A percentile compares a stretch with the other conserved stretches of the same genome.
Conservation (phyloP, 2,329 filamentous ascomycete species). For the Fusarium liriodendri region DNA sequence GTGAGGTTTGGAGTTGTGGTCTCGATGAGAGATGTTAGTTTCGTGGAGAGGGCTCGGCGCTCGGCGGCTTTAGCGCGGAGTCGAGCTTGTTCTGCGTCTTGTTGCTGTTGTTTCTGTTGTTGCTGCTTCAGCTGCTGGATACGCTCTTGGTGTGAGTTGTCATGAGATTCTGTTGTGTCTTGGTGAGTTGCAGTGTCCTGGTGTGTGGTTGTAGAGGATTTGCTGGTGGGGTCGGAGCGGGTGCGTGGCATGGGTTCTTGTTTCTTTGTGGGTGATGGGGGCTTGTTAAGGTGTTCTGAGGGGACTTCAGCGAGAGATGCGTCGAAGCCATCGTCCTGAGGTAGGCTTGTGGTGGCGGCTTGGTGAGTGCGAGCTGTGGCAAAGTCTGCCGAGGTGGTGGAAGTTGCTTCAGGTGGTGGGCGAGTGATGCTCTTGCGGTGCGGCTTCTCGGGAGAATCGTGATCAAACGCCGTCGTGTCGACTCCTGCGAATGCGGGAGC, state of each 20-base stretch:
- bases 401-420: slow-evolving; percentile 24
- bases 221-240: slow-evolving; percentile 54
- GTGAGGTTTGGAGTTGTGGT: slow-evolving; percentile 35
- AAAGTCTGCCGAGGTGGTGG: slow-evolving; percentile 51
- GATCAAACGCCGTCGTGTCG: slow-evolving; percentile 55
- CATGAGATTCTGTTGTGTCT: neutral
- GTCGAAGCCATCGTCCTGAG: slow-evolving; percentile 37
- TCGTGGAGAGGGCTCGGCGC: slow-evolving; percentile 55
- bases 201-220: neutral
- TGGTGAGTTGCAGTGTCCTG: slow-evolving; percentile 9
- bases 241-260: slow-evolving; percentile 31
- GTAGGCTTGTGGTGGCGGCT: slow-evolving; percentile 41
- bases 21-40: slow-evolving; percentile 57
- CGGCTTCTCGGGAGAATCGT: slow-evolving; percentile 41
- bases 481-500: slow-evolving; percentile 44
- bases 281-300: slow-evolving; percentile 56
- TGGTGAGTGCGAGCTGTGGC: slow-evolving; percentile 56
- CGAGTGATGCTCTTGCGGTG: slow-evolving; percentile 16
- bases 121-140: slow-evolving; percentile 20
- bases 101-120: slow-evolving; percentile 28
- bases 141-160: neutral
- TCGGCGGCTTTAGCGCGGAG: slow-evolving; percentile 50
- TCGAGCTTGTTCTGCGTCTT: slow-evolving; percentile 37
- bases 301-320: slow-evolving; percentile 56
- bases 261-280: slow-evolving; percentile 49